phyloP scores from a whole-genome alignment of 2,329 filamentous ascomycete species.

The Calonectria naviculata region DNA sequence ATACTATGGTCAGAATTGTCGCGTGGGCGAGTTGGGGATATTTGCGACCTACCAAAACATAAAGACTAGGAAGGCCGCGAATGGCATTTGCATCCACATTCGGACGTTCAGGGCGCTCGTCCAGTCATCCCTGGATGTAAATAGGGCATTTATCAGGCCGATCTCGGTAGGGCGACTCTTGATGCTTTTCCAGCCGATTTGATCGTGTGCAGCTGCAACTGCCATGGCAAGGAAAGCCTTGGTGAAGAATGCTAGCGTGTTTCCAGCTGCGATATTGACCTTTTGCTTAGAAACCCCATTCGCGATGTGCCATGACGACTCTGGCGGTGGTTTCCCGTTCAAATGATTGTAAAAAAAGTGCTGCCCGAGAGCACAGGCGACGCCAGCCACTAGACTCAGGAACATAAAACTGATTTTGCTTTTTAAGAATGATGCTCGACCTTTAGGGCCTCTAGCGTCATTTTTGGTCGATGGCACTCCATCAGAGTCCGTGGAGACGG shows the following conservation, averaged over 20 bases:
- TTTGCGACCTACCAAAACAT: neutral
- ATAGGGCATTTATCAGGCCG: neutral
- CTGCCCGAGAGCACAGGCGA: neutral
- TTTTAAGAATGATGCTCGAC: neutral
- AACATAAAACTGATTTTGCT: neutral
- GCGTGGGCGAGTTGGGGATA: too few species aligned
- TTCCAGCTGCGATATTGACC: neutral
- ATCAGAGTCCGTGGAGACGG: neutral
- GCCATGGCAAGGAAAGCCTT: constrained; percentile 1
- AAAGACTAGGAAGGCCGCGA: neutral
- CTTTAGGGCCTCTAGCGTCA: neutral
- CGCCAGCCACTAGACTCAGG: neutral
- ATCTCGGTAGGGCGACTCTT: neutral
- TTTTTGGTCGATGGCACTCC: neutral
- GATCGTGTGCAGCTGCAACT: neutral
- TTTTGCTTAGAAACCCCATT: neutral
- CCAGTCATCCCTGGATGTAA: neutral
- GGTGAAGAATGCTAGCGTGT: neutral
- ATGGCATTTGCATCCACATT: constrained; percentile 2
- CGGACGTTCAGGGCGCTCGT: neutral
- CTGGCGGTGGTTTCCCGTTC: neutral
- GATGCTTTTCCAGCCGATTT: constrained; percentile 1
- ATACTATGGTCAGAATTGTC: too few species aligned
- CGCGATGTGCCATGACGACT: neutral
- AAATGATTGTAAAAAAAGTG: neutral